Evolutionary conservation across 495 filamentous ascomycete species (phyloP), one percentile per base, ranked within the genome.

Genomic region (Diplogelasinospora grovesii): DNA sequence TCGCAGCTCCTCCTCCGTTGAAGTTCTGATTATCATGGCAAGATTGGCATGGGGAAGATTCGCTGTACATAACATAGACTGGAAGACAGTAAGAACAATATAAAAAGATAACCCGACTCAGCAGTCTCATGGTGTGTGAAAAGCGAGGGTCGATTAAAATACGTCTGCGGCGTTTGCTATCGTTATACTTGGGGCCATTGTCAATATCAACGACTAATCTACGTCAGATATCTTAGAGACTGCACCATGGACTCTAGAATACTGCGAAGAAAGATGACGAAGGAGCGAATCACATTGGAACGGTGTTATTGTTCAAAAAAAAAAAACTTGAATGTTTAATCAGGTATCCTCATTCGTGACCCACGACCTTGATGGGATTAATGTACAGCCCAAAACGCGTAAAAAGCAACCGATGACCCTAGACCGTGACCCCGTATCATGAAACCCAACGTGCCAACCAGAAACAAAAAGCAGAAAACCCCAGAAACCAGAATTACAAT

Each of bases 351-450:
- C 61, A 68, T 73, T 78, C 69, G 61, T 74, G 64, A 69, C 70
- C n/a, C 71, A 69, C 85, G 82, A 77, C 67, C 77, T 71, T 78
- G 73, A 81, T 58, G 65, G 67, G 58, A 70, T 82, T 89, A 92
- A 88, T 92, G 77, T 94, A 94, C 87, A 94, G 80, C 81, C 83
- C 77, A 77, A 77, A 82, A 51, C 46, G 50, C 45, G 38, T 73
- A 69, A 66, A 82, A 81, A 79, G 73, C 77, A 78, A 77, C 84
- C 85, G 73, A 84, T 73, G 73, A 78, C 74, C 82, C 78, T 77
- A 74, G 71, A 68, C 80, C 83, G 81, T 79, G 83, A 90, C 84
- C 86, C 86, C 85, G 80, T 86, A 58, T 70, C 66, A 75, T 74
- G 68, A 76, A n/a, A 85, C 85, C 81, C 81, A 81, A 77, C 74